Conservation (phyloP, 2,329 filamentous ascomycete species). For the Alternaria sp. region DNA sequence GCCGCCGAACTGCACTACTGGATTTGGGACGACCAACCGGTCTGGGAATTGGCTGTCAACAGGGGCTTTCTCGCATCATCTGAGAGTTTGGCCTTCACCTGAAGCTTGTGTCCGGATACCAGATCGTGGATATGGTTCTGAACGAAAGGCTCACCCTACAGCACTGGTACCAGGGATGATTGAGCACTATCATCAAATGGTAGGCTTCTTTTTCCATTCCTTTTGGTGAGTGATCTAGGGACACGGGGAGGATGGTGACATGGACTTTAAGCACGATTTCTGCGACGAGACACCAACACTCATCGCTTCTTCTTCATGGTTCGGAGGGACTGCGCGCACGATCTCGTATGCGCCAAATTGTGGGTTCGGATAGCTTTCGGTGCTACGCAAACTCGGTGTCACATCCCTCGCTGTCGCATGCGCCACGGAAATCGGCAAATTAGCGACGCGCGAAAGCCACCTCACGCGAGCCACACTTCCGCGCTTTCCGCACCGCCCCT, state of each 20-base stretch:
- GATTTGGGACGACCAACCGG: neutral
- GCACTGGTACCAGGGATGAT: neutral
- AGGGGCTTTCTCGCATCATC: neutral
- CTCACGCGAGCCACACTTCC: slow-evolving; percentile 17
- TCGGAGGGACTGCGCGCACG: neutral
- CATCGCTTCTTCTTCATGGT: neutral
- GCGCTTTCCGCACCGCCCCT: slow-evolving; percentile 18
- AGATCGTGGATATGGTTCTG: neutral
- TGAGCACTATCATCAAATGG: neutral
- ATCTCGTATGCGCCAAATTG: neutral
- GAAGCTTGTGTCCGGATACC: neutral
- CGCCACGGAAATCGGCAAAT: slow-evolving; percentile 21
- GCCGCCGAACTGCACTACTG: neutral
- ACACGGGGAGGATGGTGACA: neutral
- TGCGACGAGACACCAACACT: neutral
- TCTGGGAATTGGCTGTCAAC: neutral
- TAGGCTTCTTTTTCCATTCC: neutral
- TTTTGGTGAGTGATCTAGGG: neutral
- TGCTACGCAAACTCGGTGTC: neutral
- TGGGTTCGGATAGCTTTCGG: neutral
- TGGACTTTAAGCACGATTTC: neutral
- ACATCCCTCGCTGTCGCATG: slow-evolving; percentile 2
- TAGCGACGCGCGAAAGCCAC: slow-evolving; percentile 11
- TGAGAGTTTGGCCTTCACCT: too few relatives aligned
- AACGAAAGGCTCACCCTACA: neutral